These are phyloP conservation scores for Trametes polyzona DNA, from an alignment of 1,284 basidiomycete genomes.

Conservation along the genomic window DNA sequence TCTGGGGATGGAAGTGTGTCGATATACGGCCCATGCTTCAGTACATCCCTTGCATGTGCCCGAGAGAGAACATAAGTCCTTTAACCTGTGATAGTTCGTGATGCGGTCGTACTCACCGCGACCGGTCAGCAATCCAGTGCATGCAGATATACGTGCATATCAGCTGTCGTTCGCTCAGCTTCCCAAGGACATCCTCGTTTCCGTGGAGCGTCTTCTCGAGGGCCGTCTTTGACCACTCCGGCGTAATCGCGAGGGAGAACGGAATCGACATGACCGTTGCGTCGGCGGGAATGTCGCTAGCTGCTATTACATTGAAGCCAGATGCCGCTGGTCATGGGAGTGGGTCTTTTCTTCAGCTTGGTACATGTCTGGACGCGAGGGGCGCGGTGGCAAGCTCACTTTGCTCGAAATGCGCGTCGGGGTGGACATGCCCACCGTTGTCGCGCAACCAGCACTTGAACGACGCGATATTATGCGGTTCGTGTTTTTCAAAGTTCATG, in stretches of 20 bases:
- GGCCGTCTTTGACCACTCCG: slow-evolving; percentile 49
- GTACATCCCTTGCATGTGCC: slow-evolving; percentile 21
- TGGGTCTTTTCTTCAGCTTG: slow-evolving; percentile 17
- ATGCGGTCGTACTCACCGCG: slow-evolving; percentile 33
- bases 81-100: not conserved
- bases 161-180: slow-evolving; percentile 73
- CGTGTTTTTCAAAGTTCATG: not conserved
- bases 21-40: slow-evolving; percentile 68
- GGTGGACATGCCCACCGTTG: slow-evolving; percentile 55
- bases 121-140: slow-evolving; percentile 60
- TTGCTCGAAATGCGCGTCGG: slow-evolving; percentile 45
- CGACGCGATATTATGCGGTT: slow-evolving; percentile 13
- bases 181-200: slow-evolving; percentile 28
- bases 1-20: slow-evolving; percentile 61
- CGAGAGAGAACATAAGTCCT: slow-evolving; percentile 5
- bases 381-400: slow-evolving; percentile 38
- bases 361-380: slow-evolving; percentile 16
- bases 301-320: slow-evolving; percentile 65
- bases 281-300: slow-evolving; percentile 50
- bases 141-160: slow-evolving; percentile 73
- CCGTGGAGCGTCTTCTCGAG: slow-evolving; percentile 45
- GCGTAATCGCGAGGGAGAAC: slow-evolving; percentile 73
- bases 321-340: slow-evolving; percentile 43
- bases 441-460: slow-evolving; percentile 54
- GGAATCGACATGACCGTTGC: slow-evolving; percentile 74